Base-by-base conservation (phyloP, 2,329 filamentous ascomycete genomes). In the Capronia americana region DNA sequence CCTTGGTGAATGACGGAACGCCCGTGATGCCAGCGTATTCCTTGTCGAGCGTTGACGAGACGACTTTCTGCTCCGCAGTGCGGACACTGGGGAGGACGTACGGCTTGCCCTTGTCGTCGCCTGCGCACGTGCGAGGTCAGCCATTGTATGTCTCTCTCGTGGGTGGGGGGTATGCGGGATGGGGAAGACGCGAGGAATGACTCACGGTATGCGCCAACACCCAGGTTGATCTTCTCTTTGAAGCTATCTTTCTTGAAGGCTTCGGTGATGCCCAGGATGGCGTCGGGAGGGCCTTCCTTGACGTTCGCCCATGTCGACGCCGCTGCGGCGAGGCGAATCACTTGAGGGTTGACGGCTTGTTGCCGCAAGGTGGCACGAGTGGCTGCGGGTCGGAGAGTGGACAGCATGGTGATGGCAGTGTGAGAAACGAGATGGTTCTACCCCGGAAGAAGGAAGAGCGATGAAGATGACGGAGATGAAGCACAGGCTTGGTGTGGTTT, bases 221-320 rank as follows among this genome's bases (percentile, higher is more conserved):
- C 95, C 69, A 99, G 85, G 85, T 98, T 98, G 86, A 99, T 98
- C 89, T 98, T 99, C 85, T 97, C 88, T 70, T 88, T 84, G 81
- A 96, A 94, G 76, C 85, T 87, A 80, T 99, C 95, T 81, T 93
- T 93, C 87, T 98, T 99, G 91, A 95, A 99, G 69, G 95, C 95
- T 84, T 99, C 95, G 70, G 95, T 98, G 83, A 99, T 82, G 76
- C 82, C 82, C 68, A 83, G 77, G 72, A 83, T 83, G 32, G 81
- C 81, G 74, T 79, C 78, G 78, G 94, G 93, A 87, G 94, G 94
- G 71, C 94, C 94, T 83, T 97, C 92, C 73, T 92, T 90, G 63
- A 98, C 92, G 76, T 91, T 90, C 77, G 92, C 88, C 93, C 94
- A 98, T 73, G 91, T 92, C 68, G 93, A 97, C 73, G 87, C 89